phyloP scores from a whole-genome alignment of 2,329 filamentous ascomycete genomes.

The Balansia obtecta region DNA sequence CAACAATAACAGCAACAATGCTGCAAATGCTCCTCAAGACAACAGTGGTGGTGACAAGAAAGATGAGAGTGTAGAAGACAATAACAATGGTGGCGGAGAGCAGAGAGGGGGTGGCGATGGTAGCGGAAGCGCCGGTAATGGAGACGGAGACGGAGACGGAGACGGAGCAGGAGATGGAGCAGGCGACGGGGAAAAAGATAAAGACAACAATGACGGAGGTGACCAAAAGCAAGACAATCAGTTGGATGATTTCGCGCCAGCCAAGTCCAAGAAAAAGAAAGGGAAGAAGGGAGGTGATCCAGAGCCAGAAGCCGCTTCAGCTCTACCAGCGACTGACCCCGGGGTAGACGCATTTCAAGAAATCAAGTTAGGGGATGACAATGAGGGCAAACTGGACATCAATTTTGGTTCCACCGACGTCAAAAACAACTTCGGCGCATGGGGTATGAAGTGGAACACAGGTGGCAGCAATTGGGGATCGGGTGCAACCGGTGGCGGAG shows the following conservation, averaged over 20 bases:
- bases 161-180: constrained; percentile 1
- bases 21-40: constrained; percentile 7
- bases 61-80: background rate
- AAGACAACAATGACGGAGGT: constrained; percentile 22
- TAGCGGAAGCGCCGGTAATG: constrained; percentile 1
- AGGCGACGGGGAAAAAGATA: constrained; percentile 6
- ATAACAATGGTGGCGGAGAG: constrained; percentile 7
- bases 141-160: constrained; percentile 5
- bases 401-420: constrained; percentile 36
- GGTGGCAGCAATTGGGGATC: constrained; percentile 35
- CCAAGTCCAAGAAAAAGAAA: constrained; percentile 30
- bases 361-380: constrained; percentile 50
- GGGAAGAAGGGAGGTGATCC: constrained; percentile 14
- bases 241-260: constrained; percentile 15
- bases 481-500: constrained; percentile 17
- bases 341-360: constrained; percentile 49
- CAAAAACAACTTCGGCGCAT: constrained; percentile 39
- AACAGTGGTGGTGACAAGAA: constrained; percentile 5
- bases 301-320: constrained; percentile 17
- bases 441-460: constrained; percentile 49
- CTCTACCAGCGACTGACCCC: constrained; percentile 23
- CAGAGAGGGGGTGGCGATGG: constrained; percentile 1
- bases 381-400: constrained; percentile 42
- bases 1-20: constrained; percentile 6
- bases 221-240: constrained; percentile 26